These are phyloP conservation scores for Eucalyptus dawsonii DNA, from an alignment of 345 rosid species.

Conservation along the genomic window DNA sequence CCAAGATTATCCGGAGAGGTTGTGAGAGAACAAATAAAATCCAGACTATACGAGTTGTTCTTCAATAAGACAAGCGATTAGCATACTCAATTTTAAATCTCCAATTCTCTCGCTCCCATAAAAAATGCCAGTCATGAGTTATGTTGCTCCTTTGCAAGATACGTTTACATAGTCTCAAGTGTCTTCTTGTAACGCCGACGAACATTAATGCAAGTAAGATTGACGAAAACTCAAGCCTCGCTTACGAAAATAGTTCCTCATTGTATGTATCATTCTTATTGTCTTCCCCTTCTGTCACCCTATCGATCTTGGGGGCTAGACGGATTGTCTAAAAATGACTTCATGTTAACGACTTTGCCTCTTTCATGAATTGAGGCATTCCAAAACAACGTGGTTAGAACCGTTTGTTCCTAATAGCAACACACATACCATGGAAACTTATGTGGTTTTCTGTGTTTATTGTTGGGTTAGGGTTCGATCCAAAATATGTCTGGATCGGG, in stretches of 20 bases:
- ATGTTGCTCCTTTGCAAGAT: not conserved
- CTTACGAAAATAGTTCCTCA: rapidly evolving
- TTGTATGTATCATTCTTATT: not conserved
- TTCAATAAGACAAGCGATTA: constrained; percentile 1
- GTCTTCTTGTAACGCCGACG: not conserved
- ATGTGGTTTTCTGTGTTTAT: not conserved
- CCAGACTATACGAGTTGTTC: not conserved
- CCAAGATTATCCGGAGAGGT: not conserved
- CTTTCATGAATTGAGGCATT: not conserved
- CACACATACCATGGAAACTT: not conserved
- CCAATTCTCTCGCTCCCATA: not conserved
- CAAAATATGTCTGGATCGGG: not conserved
- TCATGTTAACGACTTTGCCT: not conserved
- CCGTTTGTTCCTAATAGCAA: not conserved
- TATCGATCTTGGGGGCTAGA: not conserved
- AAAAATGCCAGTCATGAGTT: not conserved
- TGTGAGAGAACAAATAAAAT: not conserved
- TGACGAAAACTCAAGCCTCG: not conserved
- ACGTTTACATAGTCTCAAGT: not conserved
- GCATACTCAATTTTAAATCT: not conserved
- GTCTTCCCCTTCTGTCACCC: not conserved
- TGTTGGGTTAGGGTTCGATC: not conserved
- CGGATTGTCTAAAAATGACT: not conserved
- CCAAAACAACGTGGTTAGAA: not conserved
- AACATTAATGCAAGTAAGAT: not conserved